phyloP scores from a whole-genome alignment of 23 red algal species.

The Cyanidium caldarium region DNA sequence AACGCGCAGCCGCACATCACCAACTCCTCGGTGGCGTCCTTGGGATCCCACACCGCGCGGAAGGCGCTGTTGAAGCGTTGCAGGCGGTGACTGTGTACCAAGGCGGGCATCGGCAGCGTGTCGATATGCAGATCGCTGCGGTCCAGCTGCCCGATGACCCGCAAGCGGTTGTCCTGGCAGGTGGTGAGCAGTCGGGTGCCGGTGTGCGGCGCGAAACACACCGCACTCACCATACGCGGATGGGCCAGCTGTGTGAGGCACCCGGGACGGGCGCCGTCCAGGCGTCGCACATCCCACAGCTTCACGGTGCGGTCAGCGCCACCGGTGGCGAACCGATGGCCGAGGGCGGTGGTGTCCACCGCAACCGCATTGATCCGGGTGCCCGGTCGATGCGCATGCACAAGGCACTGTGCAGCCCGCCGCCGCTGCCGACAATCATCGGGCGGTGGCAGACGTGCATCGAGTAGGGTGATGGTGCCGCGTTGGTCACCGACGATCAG shows the following conservation, averaged over 20 bases:
- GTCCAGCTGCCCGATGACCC: constrained; percentile 27
- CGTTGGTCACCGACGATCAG: too few relatives aligned
- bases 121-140: constrained; percentile 6
- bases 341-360: too few relatives aligned
- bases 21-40: constrained; percentile 42
- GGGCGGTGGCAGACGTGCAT: too few relatives aligned
- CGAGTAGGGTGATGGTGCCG: too few relatives aligned
- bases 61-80: constrained; percentile 45
- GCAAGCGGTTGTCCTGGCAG: constrained; percentile 35
- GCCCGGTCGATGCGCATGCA: too few relatives aligned
- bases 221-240: constrained; percentile 26
- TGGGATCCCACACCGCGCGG: constrained; percentile 59
- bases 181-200: constrained; percentile 42
- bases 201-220: constrained; percentile 39
- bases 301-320: constrained; percentile 35
- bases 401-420: too few relatives aligned
- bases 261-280: neutral
- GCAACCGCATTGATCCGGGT: too few relatives aligned
- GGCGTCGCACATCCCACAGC: constrained; percentile 56
- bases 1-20: constrained; percentile 50
- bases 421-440: too few relatives aligned
- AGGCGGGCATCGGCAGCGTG: constrained; percentile 1
- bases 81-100: constrained; percentile 66
- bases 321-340: constrained; percentile 28
- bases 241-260: constrained; percentile 5